Evolutionary conservation across 2,329 filamentous ascomycete genomes (phyloP).

Genomic region (Curvularia sp.): DNA sequence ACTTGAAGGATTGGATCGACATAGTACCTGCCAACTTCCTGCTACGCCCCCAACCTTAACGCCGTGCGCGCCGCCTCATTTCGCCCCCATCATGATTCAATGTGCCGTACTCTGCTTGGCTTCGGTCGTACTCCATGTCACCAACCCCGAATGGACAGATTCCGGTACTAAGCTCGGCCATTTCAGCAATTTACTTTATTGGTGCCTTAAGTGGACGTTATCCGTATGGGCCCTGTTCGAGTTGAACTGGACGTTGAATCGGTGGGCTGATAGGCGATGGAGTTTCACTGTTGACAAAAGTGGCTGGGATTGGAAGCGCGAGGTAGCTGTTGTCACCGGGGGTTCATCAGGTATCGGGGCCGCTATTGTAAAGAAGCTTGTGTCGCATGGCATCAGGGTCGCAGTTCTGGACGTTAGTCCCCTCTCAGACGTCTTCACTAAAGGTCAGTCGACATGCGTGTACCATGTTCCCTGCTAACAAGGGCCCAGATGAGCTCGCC

Average conservation of each 20-base stretch:
- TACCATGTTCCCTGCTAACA: constrained; percentile 19
- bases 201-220: constrained; percentile 38
- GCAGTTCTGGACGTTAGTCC: constrained; percentile 47
- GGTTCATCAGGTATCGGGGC: constrained; percentile 48
- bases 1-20: neutral
- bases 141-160: constrained; percentile 33
- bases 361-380: constrained; percentile 41
- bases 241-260: constrained; percentile 38
- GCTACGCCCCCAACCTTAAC: constrained; percentile 7
- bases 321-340: constrained; percentile 49
- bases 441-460: constrained; percentile 27
- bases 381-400: constrained; percentile 42
- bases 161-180: constrained; percentile 28
- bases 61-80: constrained; percentile 4
- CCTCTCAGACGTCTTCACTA: constrained; percentile 36
- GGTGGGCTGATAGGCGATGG: constrained; percentile 51
- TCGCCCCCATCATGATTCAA: constrained; percentile 29
- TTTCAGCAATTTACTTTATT: constrained; percentile 32
- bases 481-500: constrained; percentile 27
- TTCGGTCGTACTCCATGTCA: constrained; percentile 25
- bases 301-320: constrained; percentile 41
- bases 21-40: constrained; percentile 9
- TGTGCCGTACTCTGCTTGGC: constrained; percentile 27
- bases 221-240: constrained; percentile 33
- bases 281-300: constrained; percentile 39